phyloP scores from a whole-genome alignment of 1,139 yeast genomes.

The Candida sojae region DNA sequence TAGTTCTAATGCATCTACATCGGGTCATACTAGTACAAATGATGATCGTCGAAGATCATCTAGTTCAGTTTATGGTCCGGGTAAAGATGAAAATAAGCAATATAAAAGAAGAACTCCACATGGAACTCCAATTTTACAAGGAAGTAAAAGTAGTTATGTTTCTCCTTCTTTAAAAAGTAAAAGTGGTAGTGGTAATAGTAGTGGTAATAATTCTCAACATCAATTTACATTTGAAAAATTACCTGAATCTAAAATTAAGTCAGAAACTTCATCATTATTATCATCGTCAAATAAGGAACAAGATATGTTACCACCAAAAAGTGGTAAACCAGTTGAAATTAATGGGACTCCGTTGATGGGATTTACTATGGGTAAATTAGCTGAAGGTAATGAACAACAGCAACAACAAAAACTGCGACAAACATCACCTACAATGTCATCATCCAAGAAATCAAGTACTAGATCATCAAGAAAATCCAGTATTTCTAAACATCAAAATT shows the following conservation, averaged over 20 bases:
- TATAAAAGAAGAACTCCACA: conserved; percentile 49
- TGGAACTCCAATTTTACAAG: conserved; percentile 46
- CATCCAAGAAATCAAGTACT: background rate
- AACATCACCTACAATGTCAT: background rate
- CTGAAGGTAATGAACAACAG: conserved; percentile 28
- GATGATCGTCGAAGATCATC: conserved; percentile 37
- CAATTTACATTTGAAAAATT: conserved; percentile 26
- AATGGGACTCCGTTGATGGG: conserved; percentile 40
- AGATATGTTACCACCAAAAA: conserved; percentile 37
- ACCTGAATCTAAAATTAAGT: conserved; percentile 33
- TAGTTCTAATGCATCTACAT: background rate
- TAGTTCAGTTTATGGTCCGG: conserved; percentile 28
- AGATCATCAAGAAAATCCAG: conserved; percentile 9
- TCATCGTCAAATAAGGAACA: conserved; percentile 10
- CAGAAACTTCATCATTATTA: background rate
- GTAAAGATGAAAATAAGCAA: conserved; percentile 11
- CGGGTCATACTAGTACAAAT: background rate
- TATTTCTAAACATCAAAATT: conserved; percentile 1
- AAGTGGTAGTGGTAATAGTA: background rate
- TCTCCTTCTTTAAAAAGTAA: conserved; percentile 17
- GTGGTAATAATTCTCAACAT: background rate
- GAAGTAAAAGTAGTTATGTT: conserved; percentile 20
- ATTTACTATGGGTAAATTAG: conserved; percentile 50
- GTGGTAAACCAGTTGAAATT: conserved; percentile 21
- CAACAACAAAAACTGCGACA: background rate